Conservation (phyloP, 306 rosid species). For the Casuarina equisetifolia region DNA sequence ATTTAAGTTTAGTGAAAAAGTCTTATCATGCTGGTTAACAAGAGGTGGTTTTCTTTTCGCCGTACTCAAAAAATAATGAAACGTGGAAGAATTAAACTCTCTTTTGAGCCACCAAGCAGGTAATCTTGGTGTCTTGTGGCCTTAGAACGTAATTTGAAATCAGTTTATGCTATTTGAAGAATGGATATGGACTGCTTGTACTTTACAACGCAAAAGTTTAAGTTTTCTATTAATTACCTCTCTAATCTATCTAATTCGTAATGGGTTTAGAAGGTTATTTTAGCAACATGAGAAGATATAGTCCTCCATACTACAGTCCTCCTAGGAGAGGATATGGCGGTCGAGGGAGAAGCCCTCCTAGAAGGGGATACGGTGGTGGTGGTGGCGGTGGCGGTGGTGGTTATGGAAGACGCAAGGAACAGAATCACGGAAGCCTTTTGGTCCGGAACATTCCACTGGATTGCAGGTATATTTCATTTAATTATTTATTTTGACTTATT, state of each 20-base stretch:
- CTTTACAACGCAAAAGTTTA: not conserved
- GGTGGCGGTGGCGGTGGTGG: conserved; percentile 34
- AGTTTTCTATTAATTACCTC: not conserved
- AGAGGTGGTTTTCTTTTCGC: not conserved
- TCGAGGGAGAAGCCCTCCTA: conserved; percentile 48
- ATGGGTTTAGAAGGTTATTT: not conserved
- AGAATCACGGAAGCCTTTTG: conserved; percentile 77
- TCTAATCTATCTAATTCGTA: not conserved
- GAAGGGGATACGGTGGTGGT: conserved; percentile 53
- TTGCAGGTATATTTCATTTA: conserved; percentile 47
- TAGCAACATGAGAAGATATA: conserved; percentile 68
- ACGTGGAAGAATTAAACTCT: not conserved
- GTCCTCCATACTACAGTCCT: conserved; percentile 95
- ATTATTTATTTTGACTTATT: not conserved
- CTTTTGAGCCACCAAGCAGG: not conserved
- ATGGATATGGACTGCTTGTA: not conserved
- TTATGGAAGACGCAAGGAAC: conserved; percentile 74
- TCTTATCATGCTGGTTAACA: not conserved
- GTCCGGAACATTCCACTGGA: conserved; percentile 93
- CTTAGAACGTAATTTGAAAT: not conserved
- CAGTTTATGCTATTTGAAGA: not conserved
- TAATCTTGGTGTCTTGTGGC: not conserved
- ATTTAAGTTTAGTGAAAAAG: not conserved
- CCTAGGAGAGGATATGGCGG: conserved; percentile 90
- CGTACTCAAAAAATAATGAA: not conserved